phyloP scores from a whole-genome alignment of 2,329 filamentous ascomycete species.

The Hymenoscyphus linearis region DNA sequence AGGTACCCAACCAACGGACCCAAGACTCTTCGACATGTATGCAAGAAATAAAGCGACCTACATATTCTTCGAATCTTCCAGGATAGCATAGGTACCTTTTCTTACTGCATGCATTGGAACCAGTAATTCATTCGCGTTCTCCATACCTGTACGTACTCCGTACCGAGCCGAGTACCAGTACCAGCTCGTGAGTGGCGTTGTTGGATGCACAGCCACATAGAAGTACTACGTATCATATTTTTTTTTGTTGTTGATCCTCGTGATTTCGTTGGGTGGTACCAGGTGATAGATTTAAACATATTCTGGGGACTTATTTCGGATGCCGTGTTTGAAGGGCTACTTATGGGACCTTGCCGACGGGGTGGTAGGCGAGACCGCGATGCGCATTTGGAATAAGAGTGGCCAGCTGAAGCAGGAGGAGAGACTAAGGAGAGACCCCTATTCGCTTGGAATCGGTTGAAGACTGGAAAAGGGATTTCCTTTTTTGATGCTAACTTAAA shows the following conservation, averaged over 20 bases:
- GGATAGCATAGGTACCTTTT: background rate
- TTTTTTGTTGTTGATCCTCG: background rate
- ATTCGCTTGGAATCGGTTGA: background rate
- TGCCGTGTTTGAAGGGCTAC: background rate
- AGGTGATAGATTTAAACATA: background rate
- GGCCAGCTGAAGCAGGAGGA: background rate
- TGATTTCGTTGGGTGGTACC: background rate
- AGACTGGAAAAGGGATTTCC: background rate
- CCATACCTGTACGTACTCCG: too few species aligned
- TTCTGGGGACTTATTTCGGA: background rate
- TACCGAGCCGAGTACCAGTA: too few species aligned
- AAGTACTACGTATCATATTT: too few species aligned
- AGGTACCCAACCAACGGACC: background rate
- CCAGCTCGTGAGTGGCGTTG: background rate
- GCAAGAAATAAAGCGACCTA: background rate
- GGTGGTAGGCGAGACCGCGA: background rate
- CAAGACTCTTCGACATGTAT: background rate
- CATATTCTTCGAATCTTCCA: background rate
- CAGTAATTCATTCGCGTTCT: background rate
- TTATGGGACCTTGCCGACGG: background rate
- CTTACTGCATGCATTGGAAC: background rate
- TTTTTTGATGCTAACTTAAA: background rate
- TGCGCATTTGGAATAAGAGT: background rate
- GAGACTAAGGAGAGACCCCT: background rate
- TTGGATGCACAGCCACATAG: background rate